A percentile compares a stretch with the other conserved stretches of the same genome.
Conservation (phyloP, 228 moss, liverwort and hornwort genomes). For the Sphagnum fallax region DNA sequence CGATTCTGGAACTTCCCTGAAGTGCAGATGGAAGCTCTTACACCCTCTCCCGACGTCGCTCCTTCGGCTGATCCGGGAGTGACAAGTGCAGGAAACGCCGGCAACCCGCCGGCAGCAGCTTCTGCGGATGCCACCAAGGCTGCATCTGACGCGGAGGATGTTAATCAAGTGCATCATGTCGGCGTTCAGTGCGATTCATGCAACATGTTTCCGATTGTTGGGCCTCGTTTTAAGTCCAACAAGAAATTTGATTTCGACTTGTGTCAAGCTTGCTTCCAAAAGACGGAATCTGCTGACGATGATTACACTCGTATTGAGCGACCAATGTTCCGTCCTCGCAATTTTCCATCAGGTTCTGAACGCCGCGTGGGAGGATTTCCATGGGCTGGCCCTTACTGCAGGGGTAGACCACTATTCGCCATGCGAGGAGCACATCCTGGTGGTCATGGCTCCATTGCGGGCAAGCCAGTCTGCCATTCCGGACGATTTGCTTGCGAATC, state of each 20-base stretch:
- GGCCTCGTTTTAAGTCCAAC: conserved; percentile 76
- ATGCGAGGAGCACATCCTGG: conserved; percentile 48
- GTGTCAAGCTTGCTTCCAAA: conserved; percentile 52
- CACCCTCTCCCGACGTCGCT: no score
- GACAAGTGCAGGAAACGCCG: no score
- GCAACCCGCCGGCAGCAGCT: no score
- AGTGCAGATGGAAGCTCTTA: conserved; percentile 3
- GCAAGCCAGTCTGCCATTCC: conserved; percentile 29
- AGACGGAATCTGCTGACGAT: conserved; percentile 16
- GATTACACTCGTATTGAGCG: conserved; percentile 75
- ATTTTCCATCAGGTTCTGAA: conserved; percentile 25
- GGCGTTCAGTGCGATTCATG: conserved; percentile 83
- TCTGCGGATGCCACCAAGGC: no score
- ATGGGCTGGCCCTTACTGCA: conserved; percentile 35
- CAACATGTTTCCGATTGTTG: conserved; percentile 57
- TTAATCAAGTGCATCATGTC: conserved; percentile 32
- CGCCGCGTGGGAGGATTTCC: conserved; percentile 36
- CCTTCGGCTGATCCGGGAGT: no score
- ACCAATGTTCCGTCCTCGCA: conserved; percentile 67
- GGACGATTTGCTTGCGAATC: conserved; percentile 2
- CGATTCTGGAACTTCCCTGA: conserved; percentile 28
- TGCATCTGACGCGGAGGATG: conserved; percentile 14
- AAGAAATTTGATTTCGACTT: conserved; percentile 78
- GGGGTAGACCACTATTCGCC: conserved; percentile 34
- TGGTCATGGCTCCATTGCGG: conserved; percentile 37